Conservation (phyloP, 495 filamentous ascomycete species). For the Penicillium nucicola region DNA sequence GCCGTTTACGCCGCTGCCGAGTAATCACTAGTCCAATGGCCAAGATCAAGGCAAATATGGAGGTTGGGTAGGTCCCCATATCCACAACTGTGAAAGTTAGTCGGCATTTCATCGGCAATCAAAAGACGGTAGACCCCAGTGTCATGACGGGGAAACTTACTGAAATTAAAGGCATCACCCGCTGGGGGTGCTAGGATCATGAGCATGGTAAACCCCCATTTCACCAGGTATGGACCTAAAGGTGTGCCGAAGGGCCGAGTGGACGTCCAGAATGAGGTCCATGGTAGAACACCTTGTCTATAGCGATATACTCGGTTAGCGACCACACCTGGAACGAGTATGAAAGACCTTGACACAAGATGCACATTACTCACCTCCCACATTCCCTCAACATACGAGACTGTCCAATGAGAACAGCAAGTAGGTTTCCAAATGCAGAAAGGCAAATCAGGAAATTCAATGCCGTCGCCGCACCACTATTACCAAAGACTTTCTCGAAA, state of each 20-base stretch:
- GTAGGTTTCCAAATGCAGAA: conserved; percentile 61
- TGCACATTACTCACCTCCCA: conserved; percentile 32
- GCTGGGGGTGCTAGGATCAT: conserved; percentile 67
- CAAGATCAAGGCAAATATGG: conserved; percentile 53
- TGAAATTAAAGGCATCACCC: conserved; percentile 67
- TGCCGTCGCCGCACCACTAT: conserved; percentile 43
- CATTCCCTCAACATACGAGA: conserved; percentile 60
- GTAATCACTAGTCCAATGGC: conserved; percentile 52
- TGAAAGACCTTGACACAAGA: neutral
- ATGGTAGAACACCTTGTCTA: conserved; percentile 66
- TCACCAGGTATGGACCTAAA: conserved; percentile 54
- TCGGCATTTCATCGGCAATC: too few species aligned
- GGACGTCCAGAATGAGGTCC: conserved; percentile 59
- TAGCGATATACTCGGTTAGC: neutral
- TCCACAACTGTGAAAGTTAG: conserved; percentile 45
- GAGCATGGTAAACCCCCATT: conserved; percentile 56
- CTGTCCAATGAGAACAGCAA: conserved; percentile 56
- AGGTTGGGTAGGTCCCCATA: conserved; percentile 49
- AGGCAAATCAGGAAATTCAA: conserved; percentile 61
- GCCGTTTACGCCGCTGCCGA: conserved; percentile 45
- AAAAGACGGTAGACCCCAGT: too few species aligned
- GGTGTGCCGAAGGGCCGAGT: conserved; percentile 63
- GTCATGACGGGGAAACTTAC: conserved; percentile 5
- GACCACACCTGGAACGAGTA: too few species aligned
- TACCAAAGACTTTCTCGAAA: conserved; percentile 59